These are phyloP conservation scores for Fusarium sulawesiense DNA, from an alignment of 2,329 filamentous ascomycete genomes.

Conservation along the genomic window DNA sequence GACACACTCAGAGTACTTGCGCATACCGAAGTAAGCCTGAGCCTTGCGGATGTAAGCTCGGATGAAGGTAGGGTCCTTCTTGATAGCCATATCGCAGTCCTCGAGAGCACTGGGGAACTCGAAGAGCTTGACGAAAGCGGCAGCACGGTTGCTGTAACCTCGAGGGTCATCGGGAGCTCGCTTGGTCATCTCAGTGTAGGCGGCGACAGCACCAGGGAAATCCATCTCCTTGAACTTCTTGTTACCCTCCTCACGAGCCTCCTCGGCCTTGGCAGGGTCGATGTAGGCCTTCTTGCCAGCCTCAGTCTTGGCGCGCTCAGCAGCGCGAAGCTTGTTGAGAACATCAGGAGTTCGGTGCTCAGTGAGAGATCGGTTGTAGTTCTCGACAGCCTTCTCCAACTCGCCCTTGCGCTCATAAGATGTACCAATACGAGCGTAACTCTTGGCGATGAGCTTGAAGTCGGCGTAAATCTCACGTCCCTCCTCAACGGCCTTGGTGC, in stretches of 20 bases:
- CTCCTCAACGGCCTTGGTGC: constrained; percentile 88
- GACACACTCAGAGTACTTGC: constrained; percentile 94
- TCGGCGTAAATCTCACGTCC: constrained; percentile 91
- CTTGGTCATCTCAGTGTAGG: constrained; percentile 97
- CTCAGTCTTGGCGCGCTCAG: constrained; percentile 87
- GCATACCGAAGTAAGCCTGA: constrained; percentile 95
- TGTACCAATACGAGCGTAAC: constrained; percentile 95
- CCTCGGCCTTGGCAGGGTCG: constrained; percentile 90
- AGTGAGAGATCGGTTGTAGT: constrained; percentile 93
- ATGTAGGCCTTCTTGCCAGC: constrained; percentile 83
- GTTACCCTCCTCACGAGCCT: constrained; percentile 94
- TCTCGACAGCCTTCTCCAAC: constrained; percentile 80
- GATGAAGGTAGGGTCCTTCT: constrained; percentile 91
- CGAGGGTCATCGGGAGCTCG: constrained; percentile 91
- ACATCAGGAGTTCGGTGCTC: constrained; percentile 97
- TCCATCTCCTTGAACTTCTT: constrained; percentile 97
- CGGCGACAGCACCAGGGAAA: constrained; percentile 93
- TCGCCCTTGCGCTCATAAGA: constrained; percentile 93
- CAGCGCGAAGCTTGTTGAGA: constrained; percentile 88
- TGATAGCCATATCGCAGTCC: constrained; percentile 92
- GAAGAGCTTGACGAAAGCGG: constrained; percentile 95
- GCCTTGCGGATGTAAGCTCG: constrained; percentile 97
- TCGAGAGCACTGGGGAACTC: constrained; percentile 93
- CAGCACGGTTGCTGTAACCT: constrained; percentile 96
- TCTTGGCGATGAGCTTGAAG: constrained; percentile 98